Percentiles rank a stretch among this genome's conserved stretches.
phyloP scores from a whole-genome alignment of 169 alveolate species.

The Cryptosporidium baileyi region DNA sequence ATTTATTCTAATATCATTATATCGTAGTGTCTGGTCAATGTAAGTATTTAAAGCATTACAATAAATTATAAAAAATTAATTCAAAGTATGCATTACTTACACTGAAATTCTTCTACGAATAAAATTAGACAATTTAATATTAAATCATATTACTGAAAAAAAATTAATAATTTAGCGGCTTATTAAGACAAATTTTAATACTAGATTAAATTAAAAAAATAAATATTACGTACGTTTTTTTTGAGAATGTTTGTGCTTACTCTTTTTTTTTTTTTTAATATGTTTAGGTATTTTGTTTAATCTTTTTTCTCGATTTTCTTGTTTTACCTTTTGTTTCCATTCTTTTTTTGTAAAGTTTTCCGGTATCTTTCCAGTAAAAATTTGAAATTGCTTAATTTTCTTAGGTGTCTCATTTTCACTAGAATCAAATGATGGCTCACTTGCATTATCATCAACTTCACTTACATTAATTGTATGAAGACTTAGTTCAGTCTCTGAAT shows the following conservation, averaged over 20 bases:
- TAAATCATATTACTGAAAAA: background rate
- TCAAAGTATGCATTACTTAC: background rate
- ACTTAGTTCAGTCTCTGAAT: background rate
- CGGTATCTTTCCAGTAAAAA: constrained; percentile 81
- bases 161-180: background rate
- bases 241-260: constrained; percentile 47
- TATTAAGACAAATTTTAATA: background rate
- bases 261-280: constrained; percentile 79
- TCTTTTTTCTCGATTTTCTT: constrained; percentile 80
- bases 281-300: constrained; percentile 83
- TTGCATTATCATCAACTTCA: background rate
- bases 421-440: background rate
- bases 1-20: constrained; percentile 1
- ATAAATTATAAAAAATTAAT: background rate
- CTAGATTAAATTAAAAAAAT: no score
- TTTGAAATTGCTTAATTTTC: background rate
- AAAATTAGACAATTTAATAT: background rate
- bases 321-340: constrained; percentile 85
- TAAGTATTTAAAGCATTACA: background rate
- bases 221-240: background rate
- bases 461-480: background rate
- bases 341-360: constrained; percentile 82
- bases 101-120: constrained; percentile 57
- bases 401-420: background rate
- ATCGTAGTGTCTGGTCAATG: constrained; percentile 68